Percentiles rank a stretch among this genome's conserved stretches.
Conservation (phyloP, 306 rosid genomes). For the Prunus davidiana region DNA sequence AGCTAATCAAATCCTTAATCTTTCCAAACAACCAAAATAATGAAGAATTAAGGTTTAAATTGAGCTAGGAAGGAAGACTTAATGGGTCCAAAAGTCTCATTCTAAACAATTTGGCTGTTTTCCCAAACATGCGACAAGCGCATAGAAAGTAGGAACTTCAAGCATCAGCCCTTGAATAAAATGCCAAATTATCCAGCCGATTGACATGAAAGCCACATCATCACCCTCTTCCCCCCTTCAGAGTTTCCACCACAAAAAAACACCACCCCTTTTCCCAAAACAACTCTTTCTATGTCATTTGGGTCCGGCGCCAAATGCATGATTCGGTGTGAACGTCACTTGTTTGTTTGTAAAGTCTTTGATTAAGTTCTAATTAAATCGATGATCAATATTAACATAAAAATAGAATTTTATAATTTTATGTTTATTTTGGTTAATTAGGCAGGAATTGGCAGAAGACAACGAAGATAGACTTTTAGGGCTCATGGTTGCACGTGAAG, state of each 20-base stretch:
- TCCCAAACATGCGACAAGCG: background rate
- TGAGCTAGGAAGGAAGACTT: background rate
- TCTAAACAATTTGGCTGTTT: background rate
- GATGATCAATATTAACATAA: no score
- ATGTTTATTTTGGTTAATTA: background rate
- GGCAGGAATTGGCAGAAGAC: background rate
- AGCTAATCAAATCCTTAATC: background rate
- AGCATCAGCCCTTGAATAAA: background rate
- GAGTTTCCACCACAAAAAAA: background rate
- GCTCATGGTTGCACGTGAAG: background rate
- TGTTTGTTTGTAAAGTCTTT: background rate
- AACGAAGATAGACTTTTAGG: background rate
- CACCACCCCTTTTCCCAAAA: background rate
- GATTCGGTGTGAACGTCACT: background rate
- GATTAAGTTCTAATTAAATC: no score
- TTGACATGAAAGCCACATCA: background rate
- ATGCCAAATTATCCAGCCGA: background rate
- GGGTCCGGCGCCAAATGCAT: background rate
- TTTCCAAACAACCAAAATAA: background rate
- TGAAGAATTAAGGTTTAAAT: background rate
- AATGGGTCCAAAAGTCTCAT: conserved; percentile 12
- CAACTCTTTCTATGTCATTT: background rate
- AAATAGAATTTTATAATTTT: background rate
- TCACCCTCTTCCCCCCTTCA: background rate
- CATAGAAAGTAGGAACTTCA: background rate